Conservation (phyloP, 164 flowering plant genomes). For the Hamamelis virginiana region DNA sequence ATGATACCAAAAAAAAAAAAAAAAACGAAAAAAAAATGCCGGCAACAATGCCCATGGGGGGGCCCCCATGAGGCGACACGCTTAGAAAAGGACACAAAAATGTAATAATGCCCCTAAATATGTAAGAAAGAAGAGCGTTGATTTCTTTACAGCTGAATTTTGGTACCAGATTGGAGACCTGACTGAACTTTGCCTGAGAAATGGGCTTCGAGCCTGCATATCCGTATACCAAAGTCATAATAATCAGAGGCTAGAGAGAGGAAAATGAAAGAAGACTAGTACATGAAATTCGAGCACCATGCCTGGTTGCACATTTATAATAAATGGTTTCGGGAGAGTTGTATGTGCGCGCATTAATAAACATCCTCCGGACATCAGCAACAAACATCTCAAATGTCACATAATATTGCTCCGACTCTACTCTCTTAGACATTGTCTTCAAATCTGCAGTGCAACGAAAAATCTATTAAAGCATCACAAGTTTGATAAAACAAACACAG, state of each 20-base stretch:
- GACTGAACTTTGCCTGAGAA: constrained; percentile 72
- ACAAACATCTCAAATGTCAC: constrained; percentile 96
- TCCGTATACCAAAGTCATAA: neutral
- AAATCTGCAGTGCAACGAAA: constrained; percentile 56
- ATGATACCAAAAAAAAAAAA: too few relatives aligned
- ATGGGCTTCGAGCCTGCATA: constrained; percentile 69
- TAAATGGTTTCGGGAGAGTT: constrained; percentile 97
- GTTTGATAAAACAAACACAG: too few relatives aligned
- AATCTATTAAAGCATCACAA: neutral
- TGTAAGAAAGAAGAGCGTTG: neutral
- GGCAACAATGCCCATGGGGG: too few relatives aligned
- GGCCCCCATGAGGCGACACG: too few relatives aligned
- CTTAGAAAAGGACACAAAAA: too few relatives aligned
- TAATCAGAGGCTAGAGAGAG: neutral
- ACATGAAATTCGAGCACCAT: constrained; percentile 9
- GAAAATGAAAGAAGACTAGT: neutral
- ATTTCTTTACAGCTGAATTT: constrained; percentile 43
- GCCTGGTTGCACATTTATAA: constrained; percentile 89
- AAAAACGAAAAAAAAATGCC: too few relatives aligned
- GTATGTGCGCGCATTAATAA: constrained; percentile 82
- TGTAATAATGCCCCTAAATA: too few relatives aligned
- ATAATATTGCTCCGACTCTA: constrained; percentile 91
- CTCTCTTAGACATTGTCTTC: constrained; percentile 87
- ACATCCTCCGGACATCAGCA: constrained; percentile 93
- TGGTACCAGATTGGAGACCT: constrained; percentile 60